Percentiles rank a stretch among this genome's conserved stretches.
Evolutionary conservation across 2,329 filamentous ascomycete species (phyloP).

Genomic region (Colletotrichum brevisporum): DNA sequence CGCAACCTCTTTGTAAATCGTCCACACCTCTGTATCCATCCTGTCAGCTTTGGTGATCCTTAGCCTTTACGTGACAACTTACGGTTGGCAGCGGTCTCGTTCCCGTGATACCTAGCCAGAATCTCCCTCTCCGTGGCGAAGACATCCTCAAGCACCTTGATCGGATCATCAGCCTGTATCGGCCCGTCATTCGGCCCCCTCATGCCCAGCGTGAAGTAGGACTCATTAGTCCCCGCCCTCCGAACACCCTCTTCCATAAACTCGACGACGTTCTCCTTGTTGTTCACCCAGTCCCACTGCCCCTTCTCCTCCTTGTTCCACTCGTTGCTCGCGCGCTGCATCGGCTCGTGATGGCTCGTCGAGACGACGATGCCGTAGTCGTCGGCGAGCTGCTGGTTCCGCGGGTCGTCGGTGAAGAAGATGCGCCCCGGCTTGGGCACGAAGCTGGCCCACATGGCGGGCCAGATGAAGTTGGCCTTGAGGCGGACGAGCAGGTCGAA

Average conservation of each 20-base stretch:
- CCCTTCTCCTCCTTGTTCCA: conserved; percentile 65
- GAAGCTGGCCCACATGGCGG: conserved; percentile 54
- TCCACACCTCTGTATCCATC: conserved; percentile 71
- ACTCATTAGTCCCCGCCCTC: conserved; percentile 65
- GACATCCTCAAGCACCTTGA: conserved; percentile 69
- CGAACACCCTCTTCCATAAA: conserved; percentile 74
- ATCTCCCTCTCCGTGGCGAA: conserved; percentile 73
- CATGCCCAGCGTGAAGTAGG: conserved; percentile 79
- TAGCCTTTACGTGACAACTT: conserved; percentile 56
- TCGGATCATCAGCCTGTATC: conserved; percentile 65
- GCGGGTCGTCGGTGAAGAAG: conserved; percentile 77
- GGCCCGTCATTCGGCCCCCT: conserved; percentile 75
- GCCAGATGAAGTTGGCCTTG: conserved; percentile 80
- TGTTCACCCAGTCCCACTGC: conserved; percentile 75
- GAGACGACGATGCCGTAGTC: conserved; percentile 79
- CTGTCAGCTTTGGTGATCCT: too few relatives aligned
- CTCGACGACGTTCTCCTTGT: conserved; percentile 73
- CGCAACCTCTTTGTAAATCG: conserved; percentile 74
- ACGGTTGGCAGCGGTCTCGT: conserved; percentile 68
- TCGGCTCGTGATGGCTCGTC: conserved; percentile 78
- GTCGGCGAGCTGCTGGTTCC: conserved; percentile 76
- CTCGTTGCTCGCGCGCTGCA: conserved; percentile 70
- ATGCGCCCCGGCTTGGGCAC: conserved; percentile 72
- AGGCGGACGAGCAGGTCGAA: conserved; percentile 78
- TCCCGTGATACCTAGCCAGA: conserved; percentile 67